Evolutionary conservation across 2,329 filamentous ascomycete genomes (phyloP).

Genomic region (Ophiostoma populinum): DNA sequence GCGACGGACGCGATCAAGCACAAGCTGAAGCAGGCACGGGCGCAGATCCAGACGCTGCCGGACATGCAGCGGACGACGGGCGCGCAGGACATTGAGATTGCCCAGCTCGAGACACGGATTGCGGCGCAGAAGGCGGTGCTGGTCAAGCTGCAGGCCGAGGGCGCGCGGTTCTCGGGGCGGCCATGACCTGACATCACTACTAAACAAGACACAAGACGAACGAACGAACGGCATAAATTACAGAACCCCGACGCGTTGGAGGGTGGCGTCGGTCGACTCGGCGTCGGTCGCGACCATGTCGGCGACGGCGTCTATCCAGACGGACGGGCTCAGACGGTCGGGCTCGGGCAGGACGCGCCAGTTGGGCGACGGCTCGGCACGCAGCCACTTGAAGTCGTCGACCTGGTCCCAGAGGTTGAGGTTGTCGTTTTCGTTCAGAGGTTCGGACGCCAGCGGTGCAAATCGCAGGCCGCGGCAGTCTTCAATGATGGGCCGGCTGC

Average conservation of each 20-base stretch:
- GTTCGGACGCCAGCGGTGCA: constrained; percentile 42
- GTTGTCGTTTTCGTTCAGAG: constrained; percentile 13
- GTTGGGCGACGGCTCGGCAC: constrained; percentile 69
- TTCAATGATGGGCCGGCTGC: constrained; percentile 84
- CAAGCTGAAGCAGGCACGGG: constrained; percentile 63
- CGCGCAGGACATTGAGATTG: constrained; percentile 58
- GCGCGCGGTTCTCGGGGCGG: constrained; percentile 24
- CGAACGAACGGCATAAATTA: not conserved
- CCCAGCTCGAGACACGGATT: constrained; percentile 46
- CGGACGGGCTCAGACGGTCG: constrained; percentile 38
- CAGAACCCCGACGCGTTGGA: too few species aligned
- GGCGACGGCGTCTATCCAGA: too few species aligned
- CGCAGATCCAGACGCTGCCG: constrained; percentile 45
- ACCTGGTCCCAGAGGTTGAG: constrained; percentile 75
- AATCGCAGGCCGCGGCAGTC: constrained; percentile 68
- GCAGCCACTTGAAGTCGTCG: constrained; percentile 97
- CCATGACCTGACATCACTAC: constrained; percentile 24
- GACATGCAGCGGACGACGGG: constrained; percentile 49
- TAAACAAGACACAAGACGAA: constrained; percentile 5
- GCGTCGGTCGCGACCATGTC: too few species aligned
- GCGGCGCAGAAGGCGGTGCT: constrained; percentile 42
- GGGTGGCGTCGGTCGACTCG: too few species aligned
- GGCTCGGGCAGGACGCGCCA: constrained; percentile 54
- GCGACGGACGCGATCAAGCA: constrained; percentile 67
- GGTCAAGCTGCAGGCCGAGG: constrained; percentile 33